Evolutionary conservation across 2,329 filamentous ascomycete genomes (phyloP), one percentile per base, ranked within the genome.

Genomic region (Trichoderma hamatum): DNA sequence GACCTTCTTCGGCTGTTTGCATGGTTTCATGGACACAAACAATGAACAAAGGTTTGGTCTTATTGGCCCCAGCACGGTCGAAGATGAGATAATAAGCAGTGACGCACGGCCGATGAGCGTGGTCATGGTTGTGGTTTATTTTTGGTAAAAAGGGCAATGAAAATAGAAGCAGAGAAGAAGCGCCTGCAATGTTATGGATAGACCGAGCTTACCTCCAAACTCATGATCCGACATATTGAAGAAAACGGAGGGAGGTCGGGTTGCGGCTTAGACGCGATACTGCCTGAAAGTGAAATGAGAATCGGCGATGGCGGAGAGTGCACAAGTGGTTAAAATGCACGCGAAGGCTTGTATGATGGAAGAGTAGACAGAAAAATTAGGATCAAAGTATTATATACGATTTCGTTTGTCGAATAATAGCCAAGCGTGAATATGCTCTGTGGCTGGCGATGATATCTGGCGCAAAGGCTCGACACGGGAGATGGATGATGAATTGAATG

Each of bases 171-270:
- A 58, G 24, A 46, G 21, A 32, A 19, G 7, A 28, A 30, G 39
- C n/a, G 39, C 11, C 14, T 11, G 39, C n/a, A 13, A 49, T 30
- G n/a, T 19, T 43, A 43, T 34, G 14, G 21, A 10, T 19, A 43
- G 19, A n/a, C 11, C 16, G 6, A 26, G 55, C 58, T 16, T 62
- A 68, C 88, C 85, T 80, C 84, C 85, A 81, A 89, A 88, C 77
- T 90, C 88, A 78, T 89, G 86, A 75, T 90, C 88, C 69, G 88
- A 90, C 88, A 90, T 90, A 71, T 56, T 80, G 74, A 59, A 19
- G 58, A 34, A 59, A 34, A 30, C 49, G 46, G 59, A 49, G 24
- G 36, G 28, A 21, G 55, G 5, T 26, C 19, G 3, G 24, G 49
- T 39, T 67, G 43, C 34, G 52, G 63, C 54, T 67, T 62, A 61